Evolutionary conservation across 1,284 basidiomycete species (phyloP).

Genomic region (Volvariella volvacea): DNA sequence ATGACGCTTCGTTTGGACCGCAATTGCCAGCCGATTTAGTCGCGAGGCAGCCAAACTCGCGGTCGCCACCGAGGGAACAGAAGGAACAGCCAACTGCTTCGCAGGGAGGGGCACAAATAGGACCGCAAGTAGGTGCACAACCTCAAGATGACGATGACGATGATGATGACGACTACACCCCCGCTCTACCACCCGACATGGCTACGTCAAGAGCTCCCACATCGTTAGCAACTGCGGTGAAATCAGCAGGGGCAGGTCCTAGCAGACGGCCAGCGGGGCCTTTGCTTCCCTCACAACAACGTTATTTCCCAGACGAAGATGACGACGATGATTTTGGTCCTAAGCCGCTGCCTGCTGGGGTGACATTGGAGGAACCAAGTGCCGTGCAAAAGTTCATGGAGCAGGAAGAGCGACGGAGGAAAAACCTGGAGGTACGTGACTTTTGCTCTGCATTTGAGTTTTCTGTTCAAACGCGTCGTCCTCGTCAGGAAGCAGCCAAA

Average conservation of each 20-base stretch:
- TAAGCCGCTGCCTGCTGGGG: slow-evolving; percentile 49
- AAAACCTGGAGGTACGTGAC: slow-evolving; percentile 51
- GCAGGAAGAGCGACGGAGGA: slow-evolving; percentile 67
- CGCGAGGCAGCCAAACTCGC: slow-evolving; percentile 6
- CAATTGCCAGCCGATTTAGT: slow-evolving; percentile 22
- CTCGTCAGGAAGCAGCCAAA: slow-evolving; percentile 54
- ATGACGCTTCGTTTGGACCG: slow-evolving; percentile 17
- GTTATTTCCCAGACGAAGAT: slow-evolving; percentile 31
- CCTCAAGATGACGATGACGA: slow-evolving; percentile 33
- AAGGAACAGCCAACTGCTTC: too few relatives aligned
- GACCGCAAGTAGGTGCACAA: slow-evolving; percentile 15
- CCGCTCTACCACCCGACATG: slow-evolving; percentile 17
- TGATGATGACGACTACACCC: slow-evolving; percentile 51
- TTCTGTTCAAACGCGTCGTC: background rate
- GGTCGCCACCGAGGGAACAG: too few relatives aligned
- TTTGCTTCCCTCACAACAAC: slow-evolving; percentile 21
- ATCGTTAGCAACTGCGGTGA: slow-evolving; percentile 16
- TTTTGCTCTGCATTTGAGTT: slow-evolving; percentile 1
- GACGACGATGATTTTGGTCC: slow-evolving; percentile 74
- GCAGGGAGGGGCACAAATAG: slow-evolving; percentile 4
- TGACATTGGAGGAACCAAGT: slow-evolving; percentile 33
- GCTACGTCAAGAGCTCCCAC: slow-evolving; percentile 20
- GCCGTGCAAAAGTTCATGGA: slow-evolving; percentile 78
- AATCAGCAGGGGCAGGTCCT: slow-evolving; percentile 18
- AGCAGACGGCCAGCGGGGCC: slow-evolving; percentile 24